A percentile compares a stretch with the other conserved stretches of the same genome.
Evolutionary conservation across 2,329 filamentous ascomycete genomes (phyloP).

Genomic region (Colletotrichum zoysiae): DNA sequence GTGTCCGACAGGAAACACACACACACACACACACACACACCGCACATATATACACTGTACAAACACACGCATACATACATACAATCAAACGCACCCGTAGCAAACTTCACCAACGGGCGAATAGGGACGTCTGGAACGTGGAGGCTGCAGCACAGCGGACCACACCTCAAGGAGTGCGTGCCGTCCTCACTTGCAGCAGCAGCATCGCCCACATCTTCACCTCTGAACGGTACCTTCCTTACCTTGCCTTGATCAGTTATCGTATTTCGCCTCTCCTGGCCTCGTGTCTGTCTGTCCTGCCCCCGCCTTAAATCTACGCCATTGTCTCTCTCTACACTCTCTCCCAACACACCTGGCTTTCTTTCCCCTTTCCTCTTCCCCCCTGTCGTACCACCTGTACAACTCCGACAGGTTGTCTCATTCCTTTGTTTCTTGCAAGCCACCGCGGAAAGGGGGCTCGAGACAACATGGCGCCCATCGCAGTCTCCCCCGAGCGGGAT

Average conservation of each 20-base stretch:
- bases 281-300: neutral
- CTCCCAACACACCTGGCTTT: neutral
- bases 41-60: too few relatives aligned
- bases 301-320: conserved; percentile 30
- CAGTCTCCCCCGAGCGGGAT: conserved; percentile 63
- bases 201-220: neutral
- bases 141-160: neutral
- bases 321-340: conserved; percentile 12
- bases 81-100: too few relatives aligned
- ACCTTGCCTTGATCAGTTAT: conserved; percentile 16
- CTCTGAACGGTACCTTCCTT: conserved; percentile 8
- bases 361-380: neutral
- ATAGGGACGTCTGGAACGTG: conserved; percentile 8
- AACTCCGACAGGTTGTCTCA: neutral
- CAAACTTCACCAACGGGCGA: conserved; percentile 11
- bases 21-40: too few relatives aligned
- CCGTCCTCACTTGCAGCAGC: neutral
- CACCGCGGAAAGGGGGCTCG: neutral
- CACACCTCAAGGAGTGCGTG: conserved; percentile 7
- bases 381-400: neutral
- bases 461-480: conserved; percentile 66
- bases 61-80: too few relatives aligned
- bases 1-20: conserved; percentile 1
- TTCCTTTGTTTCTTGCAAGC: neutral
- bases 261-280: conserved; percentile 12